Base-by-base conservation (phyloP, 2,329 filamentous ascomycete genomes). In the Fusarium kyushuense region DNA sequence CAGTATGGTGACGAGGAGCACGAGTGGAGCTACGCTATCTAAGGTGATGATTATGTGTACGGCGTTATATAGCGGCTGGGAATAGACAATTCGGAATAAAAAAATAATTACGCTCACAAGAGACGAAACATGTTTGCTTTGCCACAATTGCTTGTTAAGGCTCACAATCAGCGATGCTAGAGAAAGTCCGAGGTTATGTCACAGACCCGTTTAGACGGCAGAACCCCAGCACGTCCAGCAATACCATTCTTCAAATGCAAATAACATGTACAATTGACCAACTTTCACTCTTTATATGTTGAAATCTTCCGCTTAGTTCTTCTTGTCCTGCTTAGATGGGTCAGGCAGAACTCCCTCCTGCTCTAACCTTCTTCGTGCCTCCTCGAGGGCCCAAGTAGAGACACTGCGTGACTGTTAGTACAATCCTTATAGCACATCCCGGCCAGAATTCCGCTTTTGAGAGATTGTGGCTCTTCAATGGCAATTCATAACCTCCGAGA, bases 351-450 rank as follows among this genome's bases (percentile, higher is more conserved):
- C 94, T 63, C 96, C 96, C 85, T 99, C 96, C 63, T 90, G 92
- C 84, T 99, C 96, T 87, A 99, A 89, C 84, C 96, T 88, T 84
- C 96, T 89, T 77, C 96, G 89, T 54, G 96, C 96, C 84, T 99
- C 96, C 83, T 99, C 96, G 42, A 99, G 89, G 67, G 96, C 96
- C 96, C 96, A 99, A 56, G 95, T 98, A 85, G 98, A 96, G 89
- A 99, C 97, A 80, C 96, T 99, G 75, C 64, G 59, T 19, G 53
- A 29, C 19, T 23, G 69, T 80, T 73, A 80, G 77, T 35, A 43
- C 25, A 43, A 30, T 29, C 19, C 41, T n/a, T 41, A 16, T 67
- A 70, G 54, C 68, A 72, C 32, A 40, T 23, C 14, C 21, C 36
- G 30, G 27, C 46, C 46, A 43, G 16, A n/a, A 38, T 35, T 47